Conservation (phyloP, 768 basidiomycete species). For the Pulveroboletus sp. region DNA sequence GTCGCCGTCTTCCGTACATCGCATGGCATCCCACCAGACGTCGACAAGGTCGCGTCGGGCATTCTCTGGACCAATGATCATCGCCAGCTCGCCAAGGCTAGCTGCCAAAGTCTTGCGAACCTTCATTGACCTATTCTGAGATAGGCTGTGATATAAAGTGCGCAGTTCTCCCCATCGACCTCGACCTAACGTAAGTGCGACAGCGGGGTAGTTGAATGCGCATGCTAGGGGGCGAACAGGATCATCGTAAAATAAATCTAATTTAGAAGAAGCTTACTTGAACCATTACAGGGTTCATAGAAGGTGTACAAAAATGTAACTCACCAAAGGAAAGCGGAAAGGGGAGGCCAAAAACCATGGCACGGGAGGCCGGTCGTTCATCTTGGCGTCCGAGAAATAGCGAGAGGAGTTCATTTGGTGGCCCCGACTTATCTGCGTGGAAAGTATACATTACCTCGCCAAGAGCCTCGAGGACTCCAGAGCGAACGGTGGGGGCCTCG, state of each 20-base stretch:
- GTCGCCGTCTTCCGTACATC: constrained; percentile 57
- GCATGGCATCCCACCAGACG: constrained; percentile 65
- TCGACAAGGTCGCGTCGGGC: constrained; percentile 65
- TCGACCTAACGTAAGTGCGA: constrained; percentile 77
- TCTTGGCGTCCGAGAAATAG: constrained; percentile 70
- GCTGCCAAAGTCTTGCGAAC: constrained; percentile 83
- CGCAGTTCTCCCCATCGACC: constrained; percentile 74
- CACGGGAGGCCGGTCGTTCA: constrained; percentile 36
- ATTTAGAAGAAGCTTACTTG: constrained; percentile 20
- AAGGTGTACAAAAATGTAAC: constrained; percentile 1
- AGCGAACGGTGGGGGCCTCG: constrained; percentile 63
- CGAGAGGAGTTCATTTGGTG: constrained; percentile 69
- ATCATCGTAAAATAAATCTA: constrained; percentile 57
- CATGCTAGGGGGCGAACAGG: constrained; percentile 73
- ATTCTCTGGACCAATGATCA: constrained; percentile 73
- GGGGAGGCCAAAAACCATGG: constrained; percentile 7
- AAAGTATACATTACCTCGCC: constrained; percentile 91
- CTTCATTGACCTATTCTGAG: constrained; percentile 55
- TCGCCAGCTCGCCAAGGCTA: constrained; percentile 84
- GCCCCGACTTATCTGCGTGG: constrained; percentile 54
- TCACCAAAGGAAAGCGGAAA: constrained; percentile 17
- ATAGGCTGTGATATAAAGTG: constrained; percentile 62
- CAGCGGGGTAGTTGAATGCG: constrained; percentile 91
- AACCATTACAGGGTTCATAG: constrained; percentile 3
- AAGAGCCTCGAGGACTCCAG: constrained; percentile 79